phyloP scores from a whole-genome alignment of 371 early-diverging fungal genomes.

The Capillidium heterosporum region DNA sequence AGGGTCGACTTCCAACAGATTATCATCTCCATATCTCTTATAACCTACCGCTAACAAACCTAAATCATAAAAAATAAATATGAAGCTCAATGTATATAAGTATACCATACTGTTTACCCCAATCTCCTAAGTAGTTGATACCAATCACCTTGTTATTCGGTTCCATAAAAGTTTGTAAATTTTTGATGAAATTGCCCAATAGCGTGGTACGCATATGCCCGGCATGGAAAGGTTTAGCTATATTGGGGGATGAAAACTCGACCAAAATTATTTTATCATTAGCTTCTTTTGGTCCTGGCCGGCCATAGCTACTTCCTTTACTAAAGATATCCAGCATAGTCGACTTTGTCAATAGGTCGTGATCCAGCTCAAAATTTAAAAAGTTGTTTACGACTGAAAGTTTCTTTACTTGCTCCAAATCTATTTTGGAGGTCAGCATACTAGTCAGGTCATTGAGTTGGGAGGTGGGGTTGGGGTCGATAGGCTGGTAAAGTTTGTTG shows the following conservation, averaged over 20 bases:
- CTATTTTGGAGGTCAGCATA: neutral
- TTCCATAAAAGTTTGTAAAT: constrained; percentile 39
- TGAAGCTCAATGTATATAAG: neutral
- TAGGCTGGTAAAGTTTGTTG: neutral
- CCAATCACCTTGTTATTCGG: constrained; percentile 79
- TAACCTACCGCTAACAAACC: constrained; percentile 89
- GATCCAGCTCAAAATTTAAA: constrained; percentile 64
- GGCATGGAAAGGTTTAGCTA: constrained; percentile 98
- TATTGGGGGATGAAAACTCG: constrained; percentile 95
- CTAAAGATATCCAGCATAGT: constrained; percentile 28
- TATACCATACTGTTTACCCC: constrained; percentile 98
- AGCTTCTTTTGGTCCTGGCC: neutral
- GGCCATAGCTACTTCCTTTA: constrained; percentile 32
- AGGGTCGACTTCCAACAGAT: constrained; percentile 59
- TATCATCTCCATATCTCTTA: constrained; percentile 59
- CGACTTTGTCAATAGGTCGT: constrained; percentile 24
- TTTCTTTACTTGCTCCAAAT: neutral
- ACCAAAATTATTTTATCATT: constrained; percentile 56
- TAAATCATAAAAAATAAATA: constrained; percentile 8
- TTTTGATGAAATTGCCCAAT: constrained; percentile 84
- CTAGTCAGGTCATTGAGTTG: neutral
- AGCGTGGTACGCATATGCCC: constrained; percentile 97
- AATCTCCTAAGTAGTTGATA: constrained; percentile 98
- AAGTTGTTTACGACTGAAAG: constrained; percentile 23
- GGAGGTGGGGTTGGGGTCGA: too few relatives aligned